phyloP scores from a whole-genome alignment of 2,329 filamentous ascomycete species.

The Monosporascus sp. region DNA sequence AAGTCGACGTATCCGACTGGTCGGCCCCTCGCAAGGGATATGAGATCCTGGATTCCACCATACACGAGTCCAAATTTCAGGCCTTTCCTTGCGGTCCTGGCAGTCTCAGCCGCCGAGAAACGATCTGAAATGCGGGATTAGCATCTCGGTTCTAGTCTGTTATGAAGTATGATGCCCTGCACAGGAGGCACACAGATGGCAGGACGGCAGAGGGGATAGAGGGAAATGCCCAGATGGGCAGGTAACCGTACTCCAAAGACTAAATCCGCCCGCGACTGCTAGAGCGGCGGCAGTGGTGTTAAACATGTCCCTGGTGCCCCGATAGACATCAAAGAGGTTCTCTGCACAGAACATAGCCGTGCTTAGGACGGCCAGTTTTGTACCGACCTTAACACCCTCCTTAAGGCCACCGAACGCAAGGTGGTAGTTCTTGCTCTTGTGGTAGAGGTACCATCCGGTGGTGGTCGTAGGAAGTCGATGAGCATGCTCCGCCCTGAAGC shows the following conservation, averaged over 20 bases:
- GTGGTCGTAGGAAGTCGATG: conserved; percentile 82
- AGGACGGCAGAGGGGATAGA: not conserved
- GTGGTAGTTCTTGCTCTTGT: conserved; percentile 96
- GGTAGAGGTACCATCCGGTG: conserved; percentile 95
- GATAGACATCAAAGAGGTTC: conserved; percentile 73
- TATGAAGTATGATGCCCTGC: not conserved
- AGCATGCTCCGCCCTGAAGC: conserved; percentile 92
- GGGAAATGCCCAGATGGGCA: no score
- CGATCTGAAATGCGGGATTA: conserved; percentile 48
- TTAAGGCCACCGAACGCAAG: conserved; percentile 70
- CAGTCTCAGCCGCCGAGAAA: conserved; percentile 71
- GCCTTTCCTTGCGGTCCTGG: conserved; percentile 73
- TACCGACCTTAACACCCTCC: conserved; percentile 72
- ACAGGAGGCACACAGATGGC: conserved; percentile 1
- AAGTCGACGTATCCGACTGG: conserved; percentile 71
- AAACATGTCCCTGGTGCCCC: conserved; percentile 65
- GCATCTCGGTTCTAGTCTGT: no score
- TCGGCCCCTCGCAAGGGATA: conserved; percentile 65
- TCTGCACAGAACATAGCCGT: conserved; percentile 75
- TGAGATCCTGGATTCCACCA: conserved; percentile 72
- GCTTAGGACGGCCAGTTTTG: conserved; percentile 65
- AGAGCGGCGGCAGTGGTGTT: conserved; percentile 79
- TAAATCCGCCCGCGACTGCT: conserved; percentile 81
- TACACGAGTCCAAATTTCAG: conserved; percentile 73
- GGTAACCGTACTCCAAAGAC: conserved; percentile 62